A percentile compares a stretch with the other conserved stretches of the same genome.
These are phyloP conservation scores for Thozetella sp. DNA, from an alignment of 495 filamentous ascomycete genomes.

Conservation along the genomic window DNA sequence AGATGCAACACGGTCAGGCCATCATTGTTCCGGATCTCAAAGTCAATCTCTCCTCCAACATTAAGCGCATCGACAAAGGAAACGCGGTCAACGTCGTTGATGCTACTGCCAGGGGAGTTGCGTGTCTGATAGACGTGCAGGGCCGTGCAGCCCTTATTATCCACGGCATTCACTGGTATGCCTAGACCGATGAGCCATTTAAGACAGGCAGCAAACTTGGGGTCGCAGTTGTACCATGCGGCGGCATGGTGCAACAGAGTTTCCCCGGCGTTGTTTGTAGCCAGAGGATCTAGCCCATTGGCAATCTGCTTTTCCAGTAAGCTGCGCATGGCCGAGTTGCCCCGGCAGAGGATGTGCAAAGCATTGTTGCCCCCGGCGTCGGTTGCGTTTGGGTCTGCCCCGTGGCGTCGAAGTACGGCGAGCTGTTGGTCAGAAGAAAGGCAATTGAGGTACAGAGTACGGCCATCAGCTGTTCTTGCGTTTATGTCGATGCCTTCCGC, in stretches of 20 bases:
- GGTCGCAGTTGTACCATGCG: not conserved
- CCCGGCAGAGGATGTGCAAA: not conserved
- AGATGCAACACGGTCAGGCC: not conserved
- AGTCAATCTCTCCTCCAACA: not conserved
- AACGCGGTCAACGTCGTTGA: not conserved
- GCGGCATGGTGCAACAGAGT: not conserved
- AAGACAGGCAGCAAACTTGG: not conserved
- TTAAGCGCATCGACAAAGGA: not conserved
- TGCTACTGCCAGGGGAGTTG: not conserved
- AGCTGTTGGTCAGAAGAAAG: not conserved
- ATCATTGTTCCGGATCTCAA: not conserved
- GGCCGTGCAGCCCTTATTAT: slow-evolving; percentile 9
- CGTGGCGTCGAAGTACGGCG: not conserved
- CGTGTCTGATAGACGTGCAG: not conserved
- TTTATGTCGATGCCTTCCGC: not conserved
- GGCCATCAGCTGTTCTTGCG: not conserved
- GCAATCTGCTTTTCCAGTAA: not conserved
- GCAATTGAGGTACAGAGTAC: not conserved
- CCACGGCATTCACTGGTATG: slow-evolving; percentile 6
- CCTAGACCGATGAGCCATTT: slow-evolving; percentile 12
- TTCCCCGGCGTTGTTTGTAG: not conserved
- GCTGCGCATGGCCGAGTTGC: not conserved
- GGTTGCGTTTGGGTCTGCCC: not conserved
- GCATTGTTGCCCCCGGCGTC: not conserved
- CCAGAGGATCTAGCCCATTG: not conserved